Evolutionary conservation across 2,329 filamentous ascomycete genomes (phyloP), one percentile per base, ranked within the genome.

Genomic region (Falciphora oryzae): DNA sequence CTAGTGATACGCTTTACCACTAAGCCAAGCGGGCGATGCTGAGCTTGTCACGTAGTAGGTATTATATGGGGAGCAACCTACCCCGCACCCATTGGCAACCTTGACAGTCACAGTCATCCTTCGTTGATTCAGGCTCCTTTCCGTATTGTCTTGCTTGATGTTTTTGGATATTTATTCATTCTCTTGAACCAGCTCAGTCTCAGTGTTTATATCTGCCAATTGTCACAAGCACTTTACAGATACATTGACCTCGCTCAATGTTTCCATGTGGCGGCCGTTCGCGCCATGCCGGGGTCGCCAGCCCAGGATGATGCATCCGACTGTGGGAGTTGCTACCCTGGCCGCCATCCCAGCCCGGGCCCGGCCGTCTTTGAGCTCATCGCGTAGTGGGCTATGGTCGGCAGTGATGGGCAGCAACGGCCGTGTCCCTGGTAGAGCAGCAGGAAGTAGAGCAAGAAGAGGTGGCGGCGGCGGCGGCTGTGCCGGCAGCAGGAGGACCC

Each of bases 1-100:
- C 62, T 63, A 63, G 62, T 63, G 62, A 59, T 50, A 58, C 62
- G 62, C 57, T 63, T 32, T 63, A 63, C 62, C 62, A 63, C 62
- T 63, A 32, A 63, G 57, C 62, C 57, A 63, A 59, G 57, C 35
- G 62, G 62, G 62, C 62, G n/a, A 31, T 11, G 13, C 22, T 22
- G 28, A 11, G 7, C 29, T 27, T 28, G 16, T 7, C 27, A 22
- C 14, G 38, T 18, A n/a, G 1, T 2, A 25, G n/a, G 4, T 35
- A 35, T 25, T 60, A 60, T 22, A 59, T 59, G 6, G 29, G 2
- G n/a, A 6, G 16, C 2, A 5, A 5, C 13, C 18, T 13, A 2
- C 4, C 11, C 22, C 8, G 16, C 28, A 57, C 6, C 11, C 22
- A 25, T 22, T 25, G 7, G 16, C 32, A 13, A 8, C n/a, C 8